Conservation (phyloP, 2,329 filamentous ascomycete genomes). For the Raffaelea arxii region DNA sequence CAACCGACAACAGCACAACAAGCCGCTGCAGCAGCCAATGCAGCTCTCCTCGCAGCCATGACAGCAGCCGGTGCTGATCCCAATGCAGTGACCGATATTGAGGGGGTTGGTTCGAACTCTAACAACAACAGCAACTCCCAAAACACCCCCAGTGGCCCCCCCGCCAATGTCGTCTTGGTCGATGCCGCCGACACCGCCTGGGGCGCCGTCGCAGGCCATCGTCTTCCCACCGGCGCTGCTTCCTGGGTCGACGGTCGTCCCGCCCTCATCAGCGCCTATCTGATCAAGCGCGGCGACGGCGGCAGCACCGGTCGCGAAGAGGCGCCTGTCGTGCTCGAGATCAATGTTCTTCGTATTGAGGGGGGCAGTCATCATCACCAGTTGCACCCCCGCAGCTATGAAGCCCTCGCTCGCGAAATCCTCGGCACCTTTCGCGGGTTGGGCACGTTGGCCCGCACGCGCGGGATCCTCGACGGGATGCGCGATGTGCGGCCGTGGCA, state of each 20-base stretch:
- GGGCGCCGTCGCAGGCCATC: slow-evolving; percentile 61
- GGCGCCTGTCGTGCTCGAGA: slow-evolving; percentile 50
- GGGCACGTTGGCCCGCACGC: slow-evolving; percentile 57
- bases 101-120: no score
- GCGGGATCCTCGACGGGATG: slow-evolving; percentile 50
- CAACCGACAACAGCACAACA: not conserved
- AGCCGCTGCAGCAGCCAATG: slow-evolving; percentile 16
- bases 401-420: slow-evolving; percentile 60
- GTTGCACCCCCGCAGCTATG: slow-evolving; percentile 34
- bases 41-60: slow-evolving; percentile 12
- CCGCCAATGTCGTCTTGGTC: slow-evolving; percentile 60
- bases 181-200: slow-evolving; percentile 68
- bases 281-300: slow-evolving; percentile 53
- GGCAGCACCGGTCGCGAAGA: slow-evolving; percentile 47
- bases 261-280: slow-evolving; percentile 53
- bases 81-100: slow-evolving; percentile 28
- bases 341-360: slow-evolving; percentile 53
- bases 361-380: slow-evolving; percentile 20
- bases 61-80: slow-evolving; percentile 14
- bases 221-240: slow-evolving; percentile 50
- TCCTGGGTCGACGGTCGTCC: slow-evolving; percentile 45
- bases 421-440: slow-evolving; percentile 59
- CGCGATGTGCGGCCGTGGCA: slow-evolving; percentile 67
- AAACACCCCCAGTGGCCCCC: no score
- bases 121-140: no score